Base-by-base conservation (phyloP, 805 yeast species). In the Nakazawaea anatomiae region DNA sequence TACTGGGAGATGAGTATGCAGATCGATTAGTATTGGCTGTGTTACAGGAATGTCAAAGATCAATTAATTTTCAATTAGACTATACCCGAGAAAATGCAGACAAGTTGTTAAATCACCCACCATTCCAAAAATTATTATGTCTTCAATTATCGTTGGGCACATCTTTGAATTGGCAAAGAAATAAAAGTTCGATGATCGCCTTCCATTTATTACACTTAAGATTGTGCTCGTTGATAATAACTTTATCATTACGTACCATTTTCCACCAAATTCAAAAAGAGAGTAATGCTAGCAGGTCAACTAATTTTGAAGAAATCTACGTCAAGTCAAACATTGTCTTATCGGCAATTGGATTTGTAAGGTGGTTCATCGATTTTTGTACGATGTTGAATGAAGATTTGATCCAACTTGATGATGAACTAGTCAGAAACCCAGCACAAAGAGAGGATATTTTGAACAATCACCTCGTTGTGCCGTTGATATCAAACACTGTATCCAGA, bases 351-450 rank as follows among this genome's bases (percentile, higher is more conserved):
- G 97, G 97, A 0, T 79, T 86, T 39, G 80, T 87, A 7, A 80
- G 89, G 58, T 92, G 97, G 97, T 77, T 88, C 57, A 77, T 89
- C 34, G 97, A 90, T 62, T 79, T 89, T 54, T 73, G 89, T 50
- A 80, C 85, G 1, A 82, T 79, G 55, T 63, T 88, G 40, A 79
- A 83, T 50, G 96, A 91, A 64, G 96, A 92, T 56, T 66, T 86
- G 35, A 60, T 84, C 28, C 77, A 82, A 35, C 58, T 83, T 30
- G 59, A 59, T 38, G 60, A 53, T 46, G 57, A 58, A 2, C 63
- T 66, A 8, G 14, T n/a, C 25, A 58, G 59, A 5, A 56, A 62
- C 45, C 51, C 54, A 32, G 44, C 52, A 28, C 55, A 59, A 39
- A 55, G 58, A 36, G 62, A 60, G 39, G 56, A 50, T 34, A 32